phyloP scores from a whole-genome alignment of 2,329 filamentous ascomycete species.

The Reticulascus tulasneorum region DNA sequence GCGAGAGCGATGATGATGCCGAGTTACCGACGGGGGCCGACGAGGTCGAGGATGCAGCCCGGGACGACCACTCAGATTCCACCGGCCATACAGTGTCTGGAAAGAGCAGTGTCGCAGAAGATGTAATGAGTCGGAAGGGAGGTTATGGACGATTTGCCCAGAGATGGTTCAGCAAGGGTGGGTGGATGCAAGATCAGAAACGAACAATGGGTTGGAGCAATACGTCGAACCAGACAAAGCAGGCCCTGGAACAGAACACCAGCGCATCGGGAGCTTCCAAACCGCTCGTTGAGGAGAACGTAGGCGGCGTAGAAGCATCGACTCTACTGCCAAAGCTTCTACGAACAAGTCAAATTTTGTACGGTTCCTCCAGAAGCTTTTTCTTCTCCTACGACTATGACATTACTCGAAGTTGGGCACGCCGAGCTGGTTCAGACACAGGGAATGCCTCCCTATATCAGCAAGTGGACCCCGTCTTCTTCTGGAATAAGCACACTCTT shows the following conservation, averaged over 20 bases:
- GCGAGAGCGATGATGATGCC: conserved; percentile 45
- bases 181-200: conserved; percentile 71
- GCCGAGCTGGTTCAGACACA: conserved; percentile 33
- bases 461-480: conserved; percentile 73
- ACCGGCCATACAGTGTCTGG: conserved; percentile 20
- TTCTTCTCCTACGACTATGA: conserved; percentile 96
- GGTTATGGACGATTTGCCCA: conserved; percentile 86
- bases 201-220: conserved; percentile 65
- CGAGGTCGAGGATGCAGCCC: conserved; percentile 39
- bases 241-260: conserved; percentile 10
- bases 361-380: conserved; percentile 78
- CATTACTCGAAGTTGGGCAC: conserved; percentile 65
- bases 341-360: conserved; percentile 77
- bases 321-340: conserved; percentile 77
- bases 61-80: conserved; percentile 27
- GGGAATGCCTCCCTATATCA: conserved; percentile 62
- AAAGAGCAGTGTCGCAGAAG: conserved; percentile 70
- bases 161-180: conserved; percentile 84
- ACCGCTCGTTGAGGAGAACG: conserved; percentile 38
- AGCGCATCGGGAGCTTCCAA: conserved; percentile 17
- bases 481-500: conserved; percentile 83
- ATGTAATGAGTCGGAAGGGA: conserved; percentile 80
- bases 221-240: conserved; percentile 17
- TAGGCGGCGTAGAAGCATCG: conserved; percentile 22
- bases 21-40: conserved; percentile 30